These are phyloP conservation scores for Epichloe typhina DNA, from an alignment of 2,329 filamentous ascomycete genomes.

Conservation along the genomic window DNA sequence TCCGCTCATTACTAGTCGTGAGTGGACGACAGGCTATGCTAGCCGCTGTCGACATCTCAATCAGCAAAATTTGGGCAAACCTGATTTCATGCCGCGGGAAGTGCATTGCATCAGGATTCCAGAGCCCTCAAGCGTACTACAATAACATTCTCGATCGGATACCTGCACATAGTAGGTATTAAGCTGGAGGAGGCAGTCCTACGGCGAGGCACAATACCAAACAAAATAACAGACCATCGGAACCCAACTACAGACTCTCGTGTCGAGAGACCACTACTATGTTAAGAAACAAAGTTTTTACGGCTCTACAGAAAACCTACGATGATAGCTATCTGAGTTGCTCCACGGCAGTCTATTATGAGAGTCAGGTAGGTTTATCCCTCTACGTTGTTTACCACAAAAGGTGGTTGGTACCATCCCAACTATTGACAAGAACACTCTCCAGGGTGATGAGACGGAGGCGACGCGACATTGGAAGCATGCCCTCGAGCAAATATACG, in stretches of 20 bases:
- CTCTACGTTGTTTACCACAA: background rate
- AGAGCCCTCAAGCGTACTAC: background rate
- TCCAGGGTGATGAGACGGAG: constrained; percentile 71
- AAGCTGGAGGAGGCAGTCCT: background rate
- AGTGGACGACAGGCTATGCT: background rate
- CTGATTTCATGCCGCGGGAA: background rate
- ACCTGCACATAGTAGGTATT: background rate
- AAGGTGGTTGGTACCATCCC: background rate
- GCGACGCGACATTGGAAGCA: constrained; percentile 82
- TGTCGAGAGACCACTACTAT: constrained; percentile 23
- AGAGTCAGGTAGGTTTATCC: constrained; percentile 54
- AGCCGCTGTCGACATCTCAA: background rate
- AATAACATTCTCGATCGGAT: background rate
- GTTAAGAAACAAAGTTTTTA: constrained; percentile 43
- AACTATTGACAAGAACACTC: background rate
- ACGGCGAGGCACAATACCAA: background rate
- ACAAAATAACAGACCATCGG: background rate
- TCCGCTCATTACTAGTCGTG: background rate
- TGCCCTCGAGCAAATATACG: constrained; percentile 78
- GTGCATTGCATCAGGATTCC: background rate
- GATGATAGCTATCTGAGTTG: constrained; percentile 92
- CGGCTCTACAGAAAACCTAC: constrained; percentile 89
- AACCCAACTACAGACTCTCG: background rate
- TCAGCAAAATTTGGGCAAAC: background rate
- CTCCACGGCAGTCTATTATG: constrained; percentile 92